Evolutionary conservation across 108 stramenopile species (phyloP).

Genomic region (Stephanodiscus minutulus): DNA sequence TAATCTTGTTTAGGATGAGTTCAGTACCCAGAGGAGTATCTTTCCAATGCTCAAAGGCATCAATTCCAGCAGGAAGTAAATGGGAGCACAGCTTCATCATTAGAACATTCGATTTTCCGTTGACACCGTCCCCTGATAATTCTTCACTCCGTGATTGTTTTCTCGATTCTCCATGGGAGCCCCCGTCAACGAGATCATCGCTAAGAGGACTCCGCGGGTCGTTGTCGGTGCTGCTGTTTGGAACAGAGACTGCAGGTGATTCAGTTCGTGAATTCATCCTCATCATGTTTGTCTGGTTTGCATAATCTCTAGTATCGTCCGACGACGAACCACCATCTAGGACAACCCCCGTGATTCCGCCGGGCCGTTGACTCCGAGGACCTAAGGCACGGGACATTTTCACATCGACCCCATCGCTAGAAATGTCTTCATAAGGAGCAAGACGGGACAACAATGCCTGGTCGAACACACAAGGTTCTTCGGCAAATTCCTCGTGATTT

Average conservation of each 20-base stretch:
- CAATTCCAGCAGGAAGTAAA: conserved; percentile 65
- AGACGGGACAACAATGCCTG: conserved; percentile 8
- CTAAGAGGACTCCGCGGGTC: conserved; percentile 3
- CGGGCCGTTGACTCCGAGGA: conserved; percentile 63
- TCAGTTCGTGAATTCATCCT: neutral
- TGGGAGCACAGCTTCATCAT: conserved; percentile 82
- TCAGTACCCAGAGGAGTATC: conserved; percentile 16
- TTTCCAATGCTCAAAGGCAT: conserved; percentile 15
- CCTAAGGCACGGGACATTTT: conserved; percentile 56
- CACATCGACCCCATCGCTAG: neutral
- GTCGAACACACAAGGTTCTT: conserved; percentile 19
- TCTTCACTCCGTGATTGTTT: conserved; percentile 20
- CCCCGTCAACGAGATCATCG: conserved; percentile 27
- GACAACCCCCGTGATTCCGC: conserved; percentile 80
- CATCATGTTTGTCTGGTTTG: neutral
- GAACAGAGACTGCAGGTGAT: neutral
- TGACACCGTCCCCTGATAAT: neutral
- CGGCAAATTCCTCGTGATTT: conserved; percentile 1
- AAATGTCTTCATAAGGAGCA: neutral
- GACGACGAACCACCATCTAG: conserved; percentile 37
- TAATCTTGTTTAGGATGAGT: conserved; percentile 18
- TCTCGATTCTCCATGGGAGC: conserved; percentile 24
- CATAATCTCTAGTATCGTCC: neutral
- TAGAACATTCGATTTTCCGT: conserved; percentile 53
- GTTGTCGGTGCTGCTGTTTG: neutral